Percentiles rank a stretch among this genome's conserved stretches.
Evolutionary conservation across 768 basidiomycete genomes (phyloP).

Genomic region (Pisolithus microcarpus): DNA sequence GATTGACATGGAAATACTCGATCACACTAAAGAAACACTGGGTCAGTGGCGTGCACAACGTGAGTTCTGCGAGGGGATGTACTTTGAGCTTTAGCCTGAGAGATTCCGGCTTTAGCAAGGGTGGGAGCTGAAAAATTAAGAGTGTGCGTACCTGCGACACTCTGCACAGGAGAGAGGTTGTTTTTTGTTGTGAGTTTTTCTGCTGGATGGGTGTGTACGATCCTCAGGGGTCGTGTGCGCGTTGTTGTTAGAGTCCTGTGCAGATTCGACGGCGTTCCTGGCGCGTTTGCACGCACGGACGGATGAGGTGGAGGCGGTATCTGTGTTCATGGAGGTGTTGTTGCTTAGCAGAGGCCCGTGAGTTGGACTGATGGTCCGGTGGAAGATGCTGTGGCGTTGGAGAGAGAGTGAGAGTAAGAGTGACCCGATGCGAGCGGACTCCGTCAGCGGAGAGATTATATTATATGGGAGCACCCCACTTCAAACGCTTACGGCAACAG

Average conservation of each 20-base stretch:
- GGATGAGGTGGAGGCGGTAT: conserved; percentile 9
- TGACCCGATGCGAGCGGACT: conserved; percentile 13
- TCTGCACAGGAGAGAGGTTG: conserved; percentile 56
- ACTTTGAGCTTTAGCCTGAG: conserved; percentile 52
- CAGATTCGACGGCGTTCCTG: conserved; percentile 29
- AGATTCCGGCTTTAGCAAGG: neutral
- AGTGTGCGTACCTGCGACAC: conserved; percentile 44
- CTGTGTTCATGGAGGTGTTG: conserved; percentile 1
- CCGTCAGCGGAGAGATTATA: conserved; percentile 1
- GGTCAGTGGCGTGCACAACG: conserved; percentile 6
- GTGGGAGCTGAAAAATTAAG: neutral
- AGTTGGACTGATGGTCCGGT: neutral
- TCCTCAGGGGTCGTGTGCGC: conserved; percentile 8
- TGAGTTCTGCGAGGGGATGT: conserved; percentile 3
- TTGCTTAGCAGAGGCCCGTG: neutral
- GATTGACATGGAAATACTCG: conserved; percentile 62
- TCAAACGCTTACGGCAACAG: conserved; percentile 9
- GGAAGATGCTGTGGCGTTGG: conserved; percentile 19
- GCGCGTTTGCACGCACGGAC: conserved; percentile 41
- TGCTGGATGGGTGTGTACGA: neutral
- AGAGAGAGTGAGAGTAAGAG: conserved; percentile 12
- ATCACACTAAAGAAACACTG: conserved; percentile 40
- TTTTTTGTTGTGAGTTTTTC: conserved; percentile 21
- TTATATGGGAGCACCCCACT: conserved; percentile 3
- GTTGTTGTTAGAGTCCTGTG: conserved; percentile 15